These are phyloP conservation scores for Cladosporium austrohemisphaericum DNA, from an alignment of 2,329 filamentous ascomycete genomes.

Conservation along the genomic window DNA sequence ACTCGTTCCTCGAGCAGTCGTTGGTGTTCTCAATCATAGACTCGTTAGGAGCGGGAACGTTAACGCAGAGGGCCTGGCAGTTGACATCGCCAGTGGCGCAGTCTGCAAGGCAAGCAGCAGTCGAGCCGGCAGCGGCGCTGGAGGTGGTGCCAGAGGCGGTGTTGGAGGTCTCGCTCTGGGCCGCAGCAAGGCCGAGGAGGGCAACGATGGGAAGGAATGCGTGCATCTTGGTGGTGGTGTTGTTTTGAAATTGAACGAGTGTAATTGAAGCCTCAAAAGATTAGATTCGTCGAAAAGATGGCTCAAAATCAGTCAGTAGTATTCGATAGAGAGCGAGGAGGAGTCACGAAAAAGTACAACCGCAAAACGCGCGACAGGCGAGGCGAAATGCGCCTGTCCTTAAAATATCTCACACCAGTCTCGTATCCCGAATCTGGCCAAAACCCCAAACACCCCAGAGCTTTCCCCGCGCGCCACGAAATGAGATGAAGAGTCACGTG, in stretches of 20 bases:
- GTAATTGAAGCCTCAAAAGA: background rate
- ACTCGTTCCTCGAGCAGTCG: slow-evolving; percentile 47
- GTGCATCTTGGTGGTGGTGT: slow-evolving; percentile 36
- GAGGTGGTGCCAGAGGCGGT: slow-evolving; percentile 8
- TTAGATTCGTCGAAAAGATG: too few relatives aligned
- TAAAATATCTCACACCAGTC: slow-evolving; percentile 8
- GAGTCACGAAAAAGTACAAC: background rate
- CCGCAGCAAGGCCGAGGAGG: slow-evolving; percentile 42
- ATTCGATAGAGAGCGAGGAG: background rate
- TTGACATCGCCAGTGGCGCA: slow-evolving; percentile 46
- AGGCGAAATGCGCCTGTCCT: slow-evolving; percentile 8
- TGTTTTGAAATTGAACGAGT: slow-evolving; percentile 9
- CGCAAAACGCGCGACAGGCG: background rate
- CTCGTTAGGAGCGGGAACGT: slow-evolving; percentile 51
- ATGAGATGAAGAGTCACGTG: slow-evolving; percentile 14
- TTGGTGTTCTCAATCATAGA: slow-evolving; percentile 49
- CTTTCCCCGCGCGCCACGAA: slow-evolving; percentile 10
- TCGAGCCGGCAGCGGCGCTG: background rate
- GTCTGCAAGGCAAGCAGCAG: slow-evolving; percentile 32
- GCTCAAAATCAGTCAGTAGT: too few relatives aligned
- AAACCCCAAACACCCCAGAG: slow-evolving; percentile 8
- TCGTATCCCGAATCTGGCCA: slow-evolving; percentile 3
- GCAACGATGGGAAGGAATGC: slow-evolving; percentile 44
- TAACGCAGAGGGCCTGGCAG: slow-evolving; percentile 51
- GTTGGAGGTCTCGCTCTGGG: slow-evolving; percentile 33